Conservation (phyloP, 495 filamentous ascomycete species). For the Talaromyces trachyspermus region DNA sequence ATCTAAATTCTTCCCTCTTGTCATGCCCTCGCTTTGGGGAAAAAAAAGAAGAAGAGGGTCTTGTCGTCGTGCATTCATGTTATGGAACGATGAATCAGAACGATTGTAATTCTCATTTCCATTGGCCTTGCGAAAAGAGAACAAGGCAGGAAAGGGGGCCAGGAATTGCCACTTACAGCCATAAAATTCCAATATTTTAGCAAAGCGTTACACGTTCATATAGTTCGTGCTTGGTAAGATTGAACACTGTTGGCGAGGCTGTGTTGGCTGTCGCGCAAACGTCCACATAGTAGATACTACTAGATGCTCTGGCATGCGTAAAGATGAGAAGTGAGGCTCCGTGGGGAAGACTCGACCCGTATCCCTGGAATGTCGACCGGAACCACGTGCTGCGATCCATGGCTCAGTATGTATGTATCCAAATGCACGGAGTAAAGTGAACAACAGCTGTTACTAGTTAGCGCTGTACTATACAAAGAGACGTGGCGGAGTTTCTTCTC, state of each 20-base stretch:
- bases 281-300: too few species aligned
- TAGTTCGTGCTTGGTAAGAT: too few species aligned
- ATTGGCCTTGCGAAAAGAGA: conserved; percentile 6
- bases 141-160: not conserved
- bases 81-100: conserved; percentile 9
- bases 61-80: conserved; percentile 7
- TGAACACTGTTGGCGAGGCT: too few species aligned
- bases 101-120: not conserved
- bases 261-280: too few species aligned
- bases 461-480: too few species aligned
- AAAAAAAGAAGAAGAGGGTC: not conserved
- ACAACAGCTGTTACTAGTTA: too few species aligned
- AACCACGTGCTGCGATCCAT: conserved; percentile 1
- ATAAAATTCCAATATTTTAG: conserved; percentile 6
- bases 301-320: too few species aligned
- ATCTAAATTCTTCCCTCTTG: not conserved
- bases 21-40: not conserved
- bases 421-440: too few species aligned
- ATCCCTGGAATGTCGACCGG: conserved; percentile 2
- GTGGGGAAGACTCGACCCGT: not conserved
- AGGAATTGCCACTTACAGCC: conserved; percentile 6
- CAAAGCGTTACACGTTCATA: too few species aligned
- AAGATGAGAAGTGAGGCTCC: not conserved
- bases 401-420: too few species aligned
- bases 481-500: too few species aligned